Base-by-base conservation (phyloP, 2,329 filamentous ascomycete species). In the Ophioceras dolichostomum region DNA sequence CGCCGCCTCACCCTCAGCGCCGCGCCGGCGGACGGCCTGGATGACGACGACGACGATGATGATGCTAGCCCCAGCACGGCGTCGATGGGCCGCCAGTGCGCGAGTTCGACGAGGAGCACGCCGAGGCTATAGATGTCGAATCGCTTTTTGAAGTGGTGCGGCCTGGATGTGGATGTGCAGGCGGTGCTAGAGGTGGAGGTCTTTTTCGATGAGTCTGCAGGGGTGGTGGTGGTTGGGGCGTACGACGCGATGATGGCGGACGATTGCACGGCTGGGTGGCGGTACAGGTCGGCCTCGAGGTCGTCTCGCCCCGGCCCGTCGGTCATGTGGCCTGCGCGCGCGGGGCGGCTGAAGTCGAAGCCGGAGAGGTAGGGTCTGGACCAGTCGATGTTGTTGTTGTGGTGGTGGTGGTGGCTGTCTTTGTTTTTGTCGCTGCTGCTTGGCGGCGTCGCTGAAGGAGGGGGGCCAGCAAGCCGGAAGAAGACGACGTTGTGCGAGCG, bases 401-500 rank as follows among this genome's bases (percentile, higher is more conserved):
- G n/a, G n/a, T n/a, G n/a, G n/a, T n/a, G n/a, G 21, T 55, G 52
- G 9, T 45, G 43, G 39, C 60, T 61, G 39, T 64, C 54, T 29
- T 65, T 52, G 14, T 42, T 19, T n/a, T n/a, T n/a, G n/a, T n/a
- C n/a, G n/a, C n/a, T n/a, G n/a, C n/a, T n/a, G n/a, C n/a, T n/a
- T n/a, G n/a, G n/a, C 32, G 26, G 39, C 40, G 26, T 45, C 43
- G 26, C 53, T 7, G 5, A 17, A 3, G 17, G 16, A 1, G n/a
- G 29, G 5, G 68, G 53, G n/a, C n/a, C n/a, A n/a, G n/a, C n/a
- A n/a, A n/a, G n/a, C n/a, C n/a, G n/a, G 46, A 70, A 70, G 49
- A 74, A 71, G 10, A 75, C 48, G 20, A 75, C 58, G 46, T 70
- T 73, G 37, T 67, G 56, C 39, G 61, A 65, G 10, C 69, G 64